Evolutionary conservation across 192 early-diverging fungal species (phyloP).

Genomic region (Phlyctochytrium arcticum): DNA sequence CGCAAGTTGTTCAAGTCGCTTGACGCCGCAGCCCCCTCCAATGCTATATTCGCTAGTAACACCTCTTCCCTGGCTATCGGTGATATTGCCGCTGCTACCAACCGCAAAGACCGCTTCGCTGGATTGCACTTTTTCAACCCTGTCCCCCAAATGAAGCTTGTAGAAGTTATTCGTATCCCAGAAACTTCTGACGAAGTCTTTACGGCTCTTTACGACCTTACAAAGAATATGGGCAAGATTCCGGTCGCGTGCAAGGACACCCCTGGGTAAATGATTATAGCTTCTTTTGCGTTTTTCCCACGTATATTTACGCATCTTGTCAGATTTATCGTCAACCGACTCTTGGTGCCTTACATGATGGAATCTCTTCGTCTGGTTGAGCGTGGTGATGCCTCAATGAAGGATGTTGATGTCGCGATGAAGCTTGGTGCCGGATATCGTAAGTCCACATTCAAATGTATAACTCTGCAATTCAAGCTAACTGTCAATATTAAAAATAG

Average conservation of each 20-base stretch:
- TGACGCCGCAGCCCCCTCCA: conserved; percentile 65
- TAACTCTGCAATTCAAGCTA: not conserved
- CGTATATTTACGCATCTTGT: not conserved
- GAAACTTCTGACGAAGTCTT: conserved; percentile 59
- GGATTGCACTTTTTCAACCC: conserved; percentile 99
- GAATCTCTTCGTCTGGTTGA: conserved; percentile 91
- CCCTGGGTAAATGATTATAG: conserved; percentile 62
- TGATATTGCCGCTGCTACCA: conserved; percentile 67
- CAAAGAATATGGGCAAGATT: conserved; percentile 75
- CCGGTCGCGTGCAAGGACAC: conserved; percentile 96
- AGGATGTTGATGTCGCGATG: conserved; percentile 95
- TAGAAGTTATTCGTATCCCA: conserved; percentile 82
- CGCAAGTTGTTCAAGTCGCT: conserved; percentile 71
- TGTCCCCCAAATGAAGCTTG: conserved; percentile 97
- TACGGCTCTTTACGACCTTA: conserved; percentile 62
- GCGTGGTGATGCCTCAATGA: conserved; percentile 75
- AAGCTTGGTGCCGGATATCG: conserved; percentile 94
- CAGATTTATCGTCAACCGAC: conserved; percentile 88
- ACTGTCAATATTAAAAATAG: not conserved
- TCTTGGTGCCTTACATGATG: conserved; percentile 94
- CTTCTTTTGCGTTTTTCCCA: not conserved
- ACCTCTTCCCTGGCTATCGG: conserved; percentile 86
- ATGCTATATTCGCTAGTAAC: conserved; percentile 85
- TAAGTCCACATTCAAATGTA: not conserved
- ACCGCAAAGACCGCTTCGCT: conserved; percentile 59